Evolutionary conservation across 2,329 filamentous ascomycete species (phyloP), one percentile per base, ranked within the genome.

Genomic region (Zelopaecilomyces penicillatus): DNA sequence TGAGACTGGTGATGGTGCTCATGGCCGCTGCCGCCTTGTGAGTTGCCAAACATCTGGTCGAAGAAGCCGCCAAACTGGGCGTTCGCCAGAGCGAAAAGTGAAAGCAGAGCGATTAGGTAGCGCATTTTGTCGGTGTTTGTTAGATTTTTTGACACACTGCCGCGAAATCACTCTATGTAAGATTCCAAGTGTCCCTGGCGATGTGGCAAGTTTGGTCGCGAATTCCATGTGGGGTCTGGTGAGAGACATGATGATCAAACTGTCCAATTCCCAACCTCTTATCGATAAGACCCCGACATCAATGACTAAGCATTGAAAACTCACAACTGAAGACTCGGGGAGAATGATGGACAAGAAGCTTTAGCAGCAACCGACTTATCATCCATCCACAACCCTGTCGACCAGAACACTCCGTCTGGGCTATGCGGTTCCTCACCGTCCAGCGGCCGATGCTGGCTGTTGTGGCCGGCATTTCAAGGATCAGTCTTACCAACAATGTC

Each of bases 61-160:
- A 97, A 98, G 77, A 98, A 95, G 51, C 60, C 85, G 51, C 60
- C 85, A 65, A 97, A 97, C 67, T 97, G 91, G 8, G 87, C 87
- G 46, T 76, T 70, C 4, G 74, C 80, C 11, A 78, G 65, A 50
- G 78, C 67, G 47, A 87, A 60, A 29, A 88, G 64, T 41, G 85
- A 68, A 11, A 88, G 61, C 19, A 80, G 53, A 37, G 75, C 55
- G 42, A 75, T 37, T 10, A 65, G 41, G 33, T 57, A 52, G 10
- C 54, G 58, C 63, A 66, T 66, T 27, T 46, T 61, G 52, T 26
- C 3, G 26, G 9, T 39, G 6, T 8, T n/a, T 5, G n/a, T 30
- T 28, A 41, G 41, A 46, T 43, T 19, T 19, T 2, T 19, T 19
- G 19, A 19, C 19, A 19, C 19, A 19, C 19, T 19, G 19, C 19